Evolutionary conservation across 495 filamentous ascomycete genomes (phyloP), one percentile per base, ranked within the genome.

Genomic region (Geoglossum glabrum): DNA sequence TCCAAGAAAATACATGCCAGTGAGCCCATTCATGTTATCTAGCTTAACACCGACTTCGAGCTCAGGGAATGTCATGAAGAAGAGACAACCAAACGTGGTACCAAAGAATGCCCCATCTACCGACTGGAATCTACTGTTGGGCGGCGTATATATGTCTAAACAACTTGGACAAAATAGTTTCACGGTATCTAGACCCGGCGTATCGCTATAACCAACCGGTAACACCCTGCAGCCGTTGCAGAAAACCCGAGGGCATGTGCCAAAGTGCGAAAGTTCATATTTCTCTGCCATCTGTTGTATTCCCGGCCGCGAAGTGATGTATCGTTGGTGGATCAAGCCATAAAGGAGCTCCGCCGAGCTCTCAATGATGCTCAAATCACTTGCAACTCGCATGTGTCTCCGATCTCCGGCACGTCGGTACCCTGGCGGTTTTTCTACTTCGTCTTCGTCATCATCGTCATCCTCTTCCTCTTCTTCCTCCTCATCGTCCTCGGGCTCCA

Each of bases 201-300:
- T 92, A 69, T 98, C 92, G 60, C 83, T 92, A 59, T 86, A 79
- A 30, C 92, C 92, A 11, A 96, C 93, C 13, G 92, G 92, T 15
- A 98, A 80, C 26, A 94, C 89, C 62, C 87, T 82, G 64, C 86
- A 84, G 54, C 82, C 82, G 61, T 84, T 83, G 74, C 92, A 98
- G 70, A 85, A 79, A 47, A 89, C 90, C 27, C 92, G 80, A 4
- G 90, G 92, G 66, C 92, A 98, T 55, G 82, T 79, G 33, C 92
- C 92, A 61, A 98, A 98, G 71, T 98, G 90, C 61, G 86, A 82
- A 49, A 94, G 74, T 64, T 95, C 90, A 74, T 97, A 97, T 67
- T 98, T 98, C 68, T 98, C 93, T 30, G 88, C 86, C 92, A 98
- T 98, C 68, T 95, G 89, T 66, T 95, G 90, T 57, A 98, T 97